Conservation (phyloP, 148 eudicot genomes). For the Simmondsia chinensis region DNA sequence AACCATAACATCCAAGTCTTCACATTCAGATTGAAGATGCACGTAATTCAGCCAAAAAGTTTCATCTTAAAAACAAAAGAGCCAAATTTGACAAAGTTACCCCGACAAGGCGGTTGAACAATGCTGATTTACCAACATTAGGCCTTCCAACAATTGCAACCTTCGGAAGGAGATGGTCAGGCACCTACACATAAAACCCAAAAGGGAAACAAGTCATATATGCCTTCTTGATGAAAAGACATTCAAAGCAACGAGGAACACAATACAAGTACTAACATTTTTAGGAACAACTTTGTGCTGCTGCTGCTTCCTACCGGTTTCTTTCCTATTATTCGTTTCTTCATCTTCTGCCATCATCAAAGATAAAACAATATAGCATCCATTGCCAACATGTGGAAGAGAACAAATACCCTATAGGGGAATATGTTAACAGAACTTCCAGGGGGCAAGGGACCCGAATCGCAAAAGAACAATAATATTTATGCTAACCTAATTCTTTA, state of each 20-base stretch:
- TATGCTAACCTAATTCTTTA: too few species aligned
- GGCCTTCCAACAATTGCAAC: slow-evolving; percentile 97
- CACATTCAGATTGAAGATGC: too few species aligned
- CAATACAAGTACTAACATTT: slow-evolving; percentile 34
- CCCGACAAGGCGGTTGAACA: slow-evolving; percentile 97
- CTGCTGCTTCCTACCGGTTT: slow-evolving; percentile 37
- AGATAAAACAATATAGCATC: not conserved
- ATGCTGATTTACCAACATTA: slow-evolving; percentile 97
- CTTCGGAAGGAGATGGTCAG: slow-evolving; percentile 81
- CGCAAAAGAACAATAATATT: too few species aligned
- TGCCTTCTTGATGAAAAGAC: not conserved
- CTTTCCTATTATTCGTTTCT: slow-evolving; percentile 21
- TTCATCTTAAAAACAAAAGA: not conserved
- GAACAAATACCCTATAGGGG: not conserved
- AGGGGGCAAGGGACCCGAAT: too few species aligned
- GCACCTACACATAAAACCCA: slow-evolving; percentile 39
- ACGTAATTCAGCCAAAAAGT: not conserved
- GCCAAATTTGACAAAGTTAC: slow-evolving; percentile 28
- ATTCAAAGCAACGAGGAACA: not conserved
- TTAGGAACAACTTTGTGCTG: slow-evolving; percentile 17
- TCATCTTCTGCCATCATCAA: slow-evolving; percentile 17
- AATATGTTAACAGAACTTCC: not conserved
- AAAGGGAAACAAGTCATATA: not conserved
- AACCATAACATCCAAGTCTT: too few species aligned
- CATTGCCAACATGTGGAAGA: not conserved